These are phyloP conservation scores for Trichophyton verrucosum DNA, from an alignment of 2,329 filamentous ascomycete species.

Conservation along the genomic window DNA sequence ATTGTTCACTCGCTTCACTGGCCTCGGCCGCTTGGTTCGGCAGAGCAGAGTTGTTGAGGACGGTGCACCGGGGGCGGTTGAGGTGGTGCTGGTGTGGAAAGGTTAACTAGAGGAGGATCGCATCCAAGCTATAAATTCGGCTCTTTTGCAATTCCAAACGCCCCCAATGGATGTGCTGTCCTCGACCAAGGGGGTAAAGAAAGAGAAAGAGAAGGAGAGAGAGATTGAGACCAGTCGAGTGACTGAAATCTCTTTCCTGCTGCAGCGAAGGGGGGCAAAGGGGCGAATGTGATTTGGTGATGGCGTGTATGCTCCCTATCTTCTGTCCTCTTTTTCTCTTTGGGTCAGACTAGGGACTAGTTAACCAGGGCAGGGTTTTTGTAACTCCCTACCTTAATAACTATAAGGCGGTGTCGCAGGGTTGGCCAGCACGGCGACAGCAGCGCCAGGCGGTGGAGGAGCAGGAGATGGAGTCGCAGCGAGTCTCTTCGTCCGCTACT, in stretches of 20 bases:
- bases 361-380: constrained; percentile 1
- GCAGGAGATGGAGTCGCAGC: background rate
- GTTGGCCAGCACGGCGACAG: background rate
- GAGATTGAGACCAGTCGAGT: background rate
- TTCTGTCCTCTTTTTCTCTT: background rate
- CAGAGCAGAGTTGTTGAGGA: background rate
- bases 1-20: background rate
- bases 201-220: background rate
- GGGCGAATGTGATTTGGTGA: background rate
- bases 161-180: background rate
- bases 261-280: background rate
- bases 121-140: background rate
- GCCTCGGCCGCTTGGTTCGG: too few species aligned
- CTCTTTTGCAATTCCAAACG: too few species aligned
- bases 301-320: background rate
- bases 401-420: background rate
- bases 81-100: background rate
- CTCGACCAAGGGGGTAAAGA: background rate
- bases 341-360: background rate
- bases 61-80: background rate
- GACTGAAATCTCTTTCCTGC: background rate
- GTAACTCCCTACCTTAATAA: background rate
- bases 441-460: background rate
- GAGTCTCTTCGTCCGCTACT: background rate
- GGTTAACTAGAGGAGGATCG: background rate